Percentiles rank a stretch among this genome's conserved stretches.
These are phyloP conservation scores for Fusarium sp. DNA, from an alignment of 2,329 filamentous ascomycete genomes.

Conservation along the genomic window DNA sequence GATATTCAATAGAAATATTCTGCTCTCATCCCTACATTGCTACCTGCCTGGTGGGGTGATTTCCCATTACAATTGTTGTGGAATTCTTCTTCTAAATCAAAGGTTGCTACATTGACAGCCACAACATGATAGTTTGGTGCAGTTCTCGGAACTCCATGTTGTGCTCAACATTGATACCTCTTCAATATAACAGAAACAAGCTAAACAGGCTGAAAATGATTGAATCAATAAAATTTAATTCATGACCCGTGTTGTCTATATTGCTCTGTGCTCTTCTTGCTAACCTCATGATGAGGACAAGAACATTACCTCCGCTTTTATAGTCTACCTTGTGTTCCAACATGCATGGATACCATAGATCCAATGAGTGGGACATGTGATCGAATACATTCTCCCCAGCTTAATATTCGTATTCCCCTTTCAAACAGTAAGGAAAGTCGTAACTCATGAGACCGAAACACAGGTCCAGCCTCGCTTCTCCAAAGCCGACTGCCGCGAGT, in stretches of 20 bases:
- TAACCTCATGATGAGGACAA: neutral
- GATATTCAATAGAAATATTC: no score
- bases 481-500: conserved; percentile 26
- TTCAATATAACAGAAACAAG: neutral
- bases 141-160: no score
- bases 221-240: conserved; percentile 7
- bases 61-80: no score
- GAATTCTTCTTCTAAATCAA: no score
- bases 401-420: neutral
- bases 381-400: neutral
- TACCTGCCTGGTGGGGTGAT: no score
- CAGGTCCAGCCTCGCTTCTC: conserved; percentile 43
- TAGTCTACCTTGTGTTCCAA: neutral
- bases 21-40: no score
- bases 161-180: neutral
- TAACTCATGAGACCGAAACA: conserved; percentile 36
- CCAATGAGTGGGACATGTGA: neutral
- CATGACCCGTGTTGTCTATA: conserved; percentile 2
- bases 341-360: neutral
- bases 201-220: neutral
- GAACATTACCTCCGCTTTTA: conserved; percentile 19
- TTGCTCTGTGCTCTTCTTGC: neutral
- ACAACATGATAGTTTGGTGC: neutral
- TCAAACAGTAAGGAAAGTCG: conserved; percentile 18
- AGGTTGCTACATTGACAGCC: no score